Evolutionary conservation across 176 grass and related monocot genomes (phyloP), one percentile per base, ranked within the genome.

Genomic region (Rhynchospora pubera): DNA sequence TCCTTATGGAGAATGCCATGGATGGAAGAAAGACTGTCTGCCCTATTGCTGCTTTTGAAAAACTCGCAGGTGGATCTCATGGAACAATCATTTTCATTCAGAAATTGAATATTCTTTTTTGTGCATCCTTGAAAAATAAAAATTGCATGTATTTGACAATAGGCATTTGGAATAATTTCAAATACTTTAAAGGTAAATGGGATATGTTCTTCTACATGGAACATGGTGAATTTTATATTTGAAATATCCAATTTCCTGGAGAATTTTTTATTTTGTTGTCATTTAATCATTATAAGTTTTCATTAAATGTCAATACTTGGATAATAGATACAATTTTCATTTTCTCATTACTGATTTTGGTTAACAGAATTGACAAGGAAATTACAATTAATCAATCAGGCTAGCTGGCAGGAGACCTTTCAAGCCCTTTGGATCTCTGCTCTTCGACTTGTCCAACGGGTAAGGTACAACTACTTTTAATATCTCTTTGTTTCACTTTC

Each of bases 371-470:
- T 79, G 47, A 58, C 1, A 2, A 79, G 15, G 50, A 56, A 6
- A 79, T 57, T 79, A 28, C 50, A 79, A 57, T 18, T 57, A 57
- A 57, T 79, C 24, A 79, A 79, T 57, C 75, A 56, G 50, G 75
- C 75, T 9, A 79, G 21, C 19, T 79, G 75, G 75, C 75, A 79
- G 21, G 75, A 79, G 18, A 79, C 75, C 6, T 79, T 79, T 79
- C 75, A 56, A 79, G 75, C 75, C 9, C 50, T 79, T 2, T 79
- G 75, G 75, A 79, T 79, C 16, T 78, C 50, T 32, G 50, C 75
- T 79, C 75, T 79, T 58, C 45, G 22, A 79, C 48, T 79, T 58
- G 32, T 79, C 50, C 75, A 57, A 39, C 48, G 75, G 56, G 75
- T 78, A 56, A 55, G 55, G 50, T 45, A 6, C 4, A 76, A 21